Evolutionary conservation across 1,139 yeast genomes (phyloP), one percentile per base, ranked within the genome.

Genomic region (Yamadazyma jaroonii): DNA sequence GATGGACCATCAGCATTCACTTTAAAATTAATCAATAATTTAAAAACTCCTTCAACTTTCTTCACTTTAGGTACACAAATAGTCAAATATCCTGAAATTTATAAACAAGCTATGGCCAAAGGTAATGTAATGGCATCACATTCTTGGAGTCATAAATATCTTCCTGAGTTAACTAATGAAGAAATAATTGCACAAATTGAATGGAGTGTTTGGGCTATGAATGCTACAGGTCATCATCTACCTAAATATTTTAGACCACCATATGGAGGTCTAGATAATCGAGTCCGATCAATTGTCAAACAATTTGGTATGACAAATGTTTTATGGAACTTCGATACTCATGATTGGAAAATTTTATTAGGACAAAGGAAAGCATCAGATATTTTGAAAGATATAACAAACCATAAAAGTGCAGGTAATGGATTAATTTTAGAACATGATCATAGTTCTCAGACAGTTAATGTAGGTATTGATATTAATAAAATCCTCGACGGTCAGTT

Each of bases 121-220:
- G 96, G 96, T 14, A 97, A 92, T 57, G 62, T 89, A 26, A 65
- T 89, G 56, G 97, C 87, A 1, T 76, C 90, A 0, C 98, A 90
- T 58, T 88, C 97, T 1, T 90, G 97, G 96, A 81, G 92, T 4
- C 97, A 90, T 62, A 80, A 81, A 41, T 86, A 83, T 50, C 69
- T 90, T 44, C 97, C 97, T 1, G 63, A 81, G 1, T 67, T 90
- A 41, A 60, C 79, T 12, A 88, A 88, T 56, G 92, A 87, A 58
- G 77, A 87, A 45, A 78, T 90, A 14, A 80, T 85, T 42, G 96
- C 97, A 0, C 96, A 90, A 57, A 64, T 90, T 33, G 83, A 90
- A 61, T 90, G 97, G 98, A 84, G 95, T 2, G 80, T 89, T 27
- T 90, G 97, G 97, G 96, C 97, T 5, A 87, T 89, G 94, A 89